phyloP scores from a whole-genome alignment of 169 alveolate species.

The Amoebophrya sp. region DNA sequence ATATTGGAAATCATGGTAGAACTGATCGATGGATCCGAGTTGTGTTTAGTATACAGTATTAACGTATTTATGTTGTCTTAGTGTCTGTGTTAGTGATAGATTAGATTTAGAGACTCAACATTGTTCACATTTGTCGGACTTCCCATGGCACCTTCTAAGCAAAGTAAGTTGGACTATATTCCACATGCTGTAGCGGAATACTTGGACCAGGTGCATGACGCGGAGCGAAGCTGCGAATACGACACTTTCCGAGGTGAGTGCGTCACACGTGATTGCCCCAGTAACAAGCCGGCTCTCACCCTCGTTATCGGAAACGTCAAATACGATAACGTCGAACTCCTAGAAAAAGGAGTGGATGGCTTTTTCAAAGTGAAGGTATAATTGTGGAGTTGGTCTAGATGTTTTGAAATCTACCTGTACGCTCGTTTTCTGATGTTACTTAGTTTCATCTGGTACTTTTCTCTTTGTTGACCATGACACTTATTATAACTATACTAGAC shows the following conservation, averaged over 20 bases:
- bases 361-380: background rate
- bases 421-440: background rate
- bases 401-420: background rate
- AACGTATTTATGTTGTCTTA: too few species aligned
- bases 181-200: background rate
- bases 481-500: background rate
- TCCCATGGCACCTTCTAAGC: too few species aligned
- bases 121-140: too few species aligned
- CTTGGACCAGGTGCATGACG: background rate
- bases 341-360: background rate
- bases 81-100: too few species aligned
- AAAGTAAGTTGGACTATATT: background rate
- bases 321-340: background rate
- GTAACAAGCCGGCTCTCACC: background rate
- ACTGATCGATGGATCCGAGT: too few species aligned
- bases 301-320: background rate
- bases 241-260: background rate
- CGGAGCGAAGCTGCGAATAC: background rate
- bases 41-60: too few species aligned
- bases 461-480: background rate
- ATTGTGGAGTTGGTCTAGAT: background rate
- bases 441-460: background rate
- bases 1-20: too few species aligned
- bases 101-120: too few species aligned
- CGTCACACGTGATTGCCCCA: background rate